Evolutionary conservation across 805 yeast species (phyloP).

Genomic region (Yarrowia sp.): DNA sequence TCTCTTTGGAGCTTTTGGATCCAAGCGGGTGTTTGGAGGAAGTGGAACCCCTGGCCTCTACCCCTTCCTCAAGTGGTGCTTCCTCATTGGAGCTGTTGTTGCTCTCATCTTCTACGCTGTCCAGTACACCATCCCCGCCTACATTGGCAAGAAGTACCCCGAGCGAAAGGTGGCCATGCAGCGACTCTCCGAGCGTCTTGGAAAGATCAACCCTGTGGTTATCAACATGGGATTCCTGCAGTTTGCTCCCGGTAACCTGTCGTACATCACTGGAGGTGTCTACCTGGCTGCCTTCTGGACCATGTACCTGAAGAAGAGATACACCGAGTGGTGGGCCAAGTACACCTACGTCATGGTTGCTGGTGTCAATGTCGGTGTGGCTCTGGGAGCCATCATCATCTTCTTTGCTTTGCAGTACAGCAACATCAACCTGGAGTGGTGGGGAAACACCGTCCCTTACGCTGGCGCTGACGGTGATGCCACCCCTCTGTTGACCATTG

Average conservation of each 20-base stretch:
- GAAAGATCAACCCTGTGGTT: constrained; percentile 53
- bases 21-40: constrained; percentile 53
- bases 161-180: constrained; percentile 44
- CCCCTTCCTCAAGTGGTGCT: constrained; percentile 69
- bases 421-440: constrained; percentile 53
- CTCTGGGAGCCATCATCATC: constrained; percentile 56
- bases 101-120: constrained; percentile 11
- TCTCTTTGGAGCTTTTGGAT: constrained; percentile 67
- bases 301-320: constrained; percentile 54
- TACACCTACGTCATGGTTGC: constrained; percentile 59
- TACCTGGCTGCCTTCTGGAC: constrained; percentile 55
- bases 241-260: constrained; percentile 54
- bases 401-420: constrained; percentile 55
- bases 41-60: constrained; percentile 55
- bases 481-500: constrained; percentile 21
- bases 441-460: constrained; percentile 56
- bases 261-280: constrained; percentile 54
- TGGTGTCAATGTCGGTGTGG: constrained; percentile 59
- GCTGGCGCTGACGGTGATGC: constrained; percentile 42
- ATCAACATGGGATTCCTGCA: constrained; percentile 55
- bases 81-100: constrained; percentile 58
- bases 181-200: constrained; percentile 36
- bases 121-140: constrained; percentile 23
- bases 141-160: constrained; percentile 43
- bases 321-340: constrained; percentile 60